Percentiles rank a stretch among this genome's conserved stretches.
These are phyloP conservation scores for Acacia concinna DNA, from an alignment of 331 rosid species.

Conservation along the genomic window DNA sequence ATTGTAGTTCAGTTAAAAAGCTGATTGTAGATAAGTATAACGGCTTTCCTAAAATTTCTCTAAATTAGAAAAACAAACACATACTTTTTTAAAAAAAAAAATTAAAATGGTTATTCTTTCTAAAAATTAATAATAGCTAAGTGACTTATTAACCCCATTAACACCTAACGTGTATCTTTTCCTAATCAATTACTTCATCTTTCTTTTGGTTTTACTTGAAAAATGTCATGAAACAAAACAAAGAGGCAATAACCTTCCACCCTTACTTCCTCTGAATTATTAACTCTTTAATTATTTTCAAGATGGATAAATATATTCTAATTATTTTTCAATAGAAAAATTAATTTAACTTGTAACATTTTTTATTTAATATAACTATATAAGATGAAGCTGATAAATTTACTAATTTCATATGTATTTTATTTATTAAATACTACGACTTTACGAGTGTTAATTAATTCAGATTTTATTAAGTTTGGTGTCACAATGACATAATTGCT, in stretches of 20 bases:
- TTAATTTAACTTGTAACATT: neutral
- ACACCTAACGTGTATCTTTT: neutral
- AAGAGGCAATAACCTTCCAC: neutral
- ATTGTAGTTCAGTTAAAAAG: too few species aligned
- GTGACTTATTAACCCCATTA: neutral
- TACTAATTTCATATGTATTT: neutral
- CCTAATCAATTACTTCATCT: neutral
- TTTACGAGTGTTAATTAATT: too few species aligned
- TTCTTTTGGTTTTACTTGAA: neutral
- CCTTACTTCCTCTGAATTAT: neutral
- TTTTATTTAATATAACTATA: neutral
- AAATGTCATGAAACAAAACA: neutral
- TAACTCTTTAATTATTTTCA: neutral
- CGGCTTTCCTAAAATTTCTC: too few species aligned
- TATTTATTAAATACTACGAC: neutral
- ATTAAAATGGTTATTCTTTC: neutral
- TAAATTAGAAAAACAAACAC: too few species aligned
- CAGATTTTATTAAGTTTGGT: neutral
- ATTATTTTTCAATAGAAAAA: neutral
- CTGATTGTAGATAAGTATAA: too few species aligned
- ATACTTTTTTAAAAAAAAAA: neutral
- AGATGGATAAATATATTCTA: neutral
- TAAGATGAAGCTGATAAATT: neutral
- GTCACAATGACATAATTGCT: neutral
- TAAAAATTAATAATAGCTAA: neutral